phyloP scores from a whole-genome alignment of 2,329 filamentous ascomycete species.

The Colletotrichum navitas region DNA sequence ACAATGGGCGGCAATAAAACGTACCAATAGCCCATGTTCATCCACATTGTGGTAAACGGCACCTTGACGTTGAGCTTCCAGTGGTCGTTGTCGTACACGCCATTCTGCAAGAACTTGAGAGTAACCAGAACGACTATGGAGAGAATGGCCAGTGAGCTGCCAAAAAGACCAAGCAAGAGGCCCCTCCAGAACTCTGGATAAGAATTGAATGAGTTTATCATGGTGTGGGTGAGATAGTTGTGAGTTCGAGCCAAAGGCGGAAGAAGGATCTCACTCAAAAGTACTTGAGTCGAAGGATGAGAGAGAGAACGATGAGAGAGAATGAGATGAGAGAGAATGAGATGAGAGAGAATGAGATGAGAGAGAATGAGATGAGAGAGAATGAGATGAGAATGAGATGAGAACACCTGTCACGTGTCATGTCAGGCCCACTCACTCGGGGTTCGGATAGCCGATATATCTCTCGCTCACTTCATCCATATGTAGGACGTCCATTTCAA shows the following conservation, averaged over 20 bases:
- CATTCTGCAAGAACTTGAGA: constrained; percentile 46
- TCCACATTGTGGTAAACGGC: constrained; percentile 68
- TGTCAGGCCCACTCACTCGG: not conserved
- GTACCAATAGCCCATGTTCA: constrained; percentile 73
- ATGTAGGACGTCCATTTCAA: too few relatives aligned
- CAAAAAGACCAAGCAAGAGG: constrained; percentile 15
- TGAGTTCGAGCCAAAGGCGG: not conserved
- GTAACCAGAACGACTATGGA: constrained; percentile 40
- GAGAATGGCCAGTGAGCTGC: constrained; percentile 45
- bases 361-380: not conserved
- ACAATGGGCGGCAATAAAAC: constrained; percentile 42
- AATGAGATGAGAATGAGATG: not conserved
- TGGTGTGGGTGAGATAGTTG: not conserved
- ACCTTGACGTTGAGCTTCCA: constrained; percentile 66
- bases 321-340: not conserved
- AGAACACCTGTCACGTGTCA: not conserved
- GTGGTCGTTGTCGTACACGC: constrained; percentile 65
- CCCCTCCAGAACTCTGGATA: constrained; percentile 17
- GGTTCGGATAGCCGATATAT: constrained; percentile 3
- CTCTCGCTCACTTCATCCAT: not conserved
- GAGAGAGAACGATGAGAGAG: not conserved
- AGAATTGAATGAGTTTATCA: not conserved
- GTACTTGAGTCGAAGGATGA: not conserved
- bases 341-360: constrained; percentile 2
- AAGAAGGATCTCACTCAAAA: not conserved